Base-by-base conservation (phyloP, 176 grass and related monocot genomes). In the Chrysopogon serrulatus region DNA sequence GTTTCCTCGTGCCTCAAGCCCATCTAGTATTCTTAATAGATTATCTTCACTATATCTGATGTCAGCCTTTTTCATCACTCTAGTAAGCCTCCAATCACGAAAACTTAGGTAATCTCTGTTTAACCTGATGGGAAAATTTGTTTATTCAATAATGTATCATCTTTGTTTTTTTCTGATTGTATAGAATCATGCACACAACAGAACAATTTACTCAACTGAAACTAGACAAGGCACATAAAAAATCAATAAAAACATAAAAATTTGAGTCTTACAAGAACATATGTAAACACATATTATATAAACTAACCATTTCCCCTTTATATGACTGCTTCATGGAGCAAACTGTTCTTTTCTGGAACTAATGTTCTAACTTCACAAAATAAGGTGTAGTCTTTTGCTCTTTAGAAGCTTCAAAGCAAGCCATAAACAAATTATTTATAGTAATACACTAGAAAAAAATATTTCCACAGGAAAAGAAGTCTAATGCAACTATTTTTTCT, bases 1-100 rank as follows among this genome's bases (percentile, higher is more conserved):
- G 31, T 84, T 95, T 90, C 90, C 86, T 65, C 51, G 62, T 77
- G 68, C 68, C 77, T 92, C 92, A 51, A 98, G 89, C 51, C 86
- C 87, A 82, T 88, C 79, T 45, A 98, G 51, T 84, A 98, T 90
- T 87, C 87, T 81, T 49, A 98, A 79, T 68, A 98, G 21, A 85
- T 87, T 91, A 81, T 90, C 86, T 84, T 98, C 95, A 47, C 87
- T 86, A 79, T 91, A 98, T 33, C 88, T 48, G 44, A 98, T 57
- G 61, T 84, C 75, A 9, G 88, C 86, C 79, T 90, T 79, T 81
- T 84, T 95, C 92, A 98, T 91, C 82, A 95, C 78, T 88, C 82
- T 95, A 51, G 86, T 79, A 86, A 98, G 90, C 75, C 92, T 95
- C 92, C 95, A 98, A 76, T 95, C 92, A 72, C 68, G 85, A 61